Percentiles rank a stretch among this genome's conserved stretches.
Evolutionary conservation across 2,329 filamentous ascomycete genomes (phyloP).

Genomic region (Catunica adiposa): DNA sequence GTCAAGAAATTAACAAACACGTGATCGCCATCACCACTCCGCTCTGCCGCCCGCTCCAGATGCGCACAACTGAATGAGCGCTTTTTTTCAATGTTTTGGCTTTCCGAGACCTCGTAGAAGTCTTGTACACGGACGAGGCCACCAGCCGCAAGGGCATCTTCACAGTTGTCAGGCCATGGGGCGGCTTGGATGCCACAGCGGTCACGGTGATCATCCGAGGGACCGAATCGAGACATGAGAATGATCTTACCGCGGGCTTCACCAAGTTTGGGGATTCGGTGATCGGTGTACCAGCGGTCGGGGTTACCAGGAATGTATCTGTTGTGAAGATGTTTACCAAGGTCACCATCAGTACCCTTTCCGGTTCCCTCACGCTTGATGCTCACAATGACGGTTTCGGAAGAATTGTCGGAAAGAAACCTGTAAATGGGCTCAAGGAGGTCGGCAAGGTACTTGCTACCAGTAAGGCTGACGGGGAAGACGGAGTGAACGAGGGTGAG

Average conservation of each 20-base stretch:
- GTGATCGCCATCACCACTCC: slow-evolving; percentile 16
- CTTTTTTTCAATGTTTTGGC: slow-evolving; percentile 63
- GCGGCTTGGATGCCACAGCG: slow-evolving; percentile 42
- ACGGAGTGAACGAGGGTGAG: slow-evolving; percentile 76
- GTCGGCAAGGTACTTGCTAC: slow-evolving; percentile 60
- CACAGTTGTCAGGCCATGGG: slow-evolving; percentile 76
- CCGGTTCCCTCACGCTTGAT: slow-evolving; percentile 85
- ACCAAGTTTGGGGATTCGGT: slow-evolving; percentile 60
- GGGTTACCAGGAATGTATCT: slow-evolving; percentile 47
- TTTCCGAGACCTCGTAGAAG: slow-evolving; percentile 75
- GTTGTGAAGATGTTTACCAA: slow-evolving; percentile 54
- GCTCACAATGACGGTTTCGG: slow-evolving; percentile 70
- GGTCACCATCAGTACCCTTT: slow-evolving; percentile 59
- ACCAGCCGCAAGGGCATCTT: slow-evolving; percentile 51
- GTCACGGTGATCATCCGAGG: slow-evolving; percentile 38
- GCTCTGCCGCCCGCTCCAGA: slow-evolving; percentile 51
- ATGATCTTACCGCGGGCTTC: slow-evolving; percentile 70
- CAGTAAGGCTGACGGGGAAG: slow-evolving; percentile 75
- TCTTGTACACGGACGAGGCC: slow-evolving; percentile 78
- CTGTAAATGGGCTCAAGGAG: slow-evolving; percentile 53
- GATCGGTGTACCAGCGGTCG: slow-evolving; percentile 61
- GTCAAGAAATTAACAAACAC: slow-evolving; percentile 73
- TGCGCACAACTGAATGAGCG: slow-evolving; percentile 57
- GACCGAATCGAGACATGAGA: slow-evolving; percentile 61
- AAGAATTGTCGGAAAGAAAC: slow-evolving; percentile 63